Evolutionary conservation across 164 flowering plant genomes (phyloP), one percentile per base, ranked within the genome.

Genomic region (Litsea cubeba): DNA sequence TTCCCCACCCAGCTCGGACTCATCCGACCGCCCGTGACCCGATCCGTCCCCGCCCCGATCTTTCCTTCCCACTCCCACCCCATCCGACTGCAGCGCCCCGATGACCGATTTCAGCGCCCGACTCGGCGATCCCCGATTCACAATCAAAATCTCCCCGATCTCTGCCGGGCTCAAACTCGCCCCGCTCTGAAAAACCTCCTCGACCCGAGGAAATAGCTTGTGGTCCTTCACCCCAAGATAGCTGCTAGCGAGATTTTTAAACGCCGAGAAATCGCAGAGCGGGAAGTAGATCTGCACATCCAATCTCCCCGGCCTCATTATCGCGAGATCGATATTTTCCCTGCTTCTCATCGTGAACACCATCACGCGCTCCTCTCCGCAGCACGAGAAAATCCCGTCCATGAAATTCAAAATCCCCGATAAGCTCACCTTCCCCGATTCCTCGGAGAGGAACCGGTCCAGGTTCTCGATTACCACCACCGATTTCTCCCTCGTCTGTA

Each of bases 141-240:
- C 85, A 0, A 89, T 86, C 94, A 93, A 86, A 64, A 93, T 82
- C 79, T 89, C 97, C 1, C 97, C 88, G 71, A 93, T 86, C 80
- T 93, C 92, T 4, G 95, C 97, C 57, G 87, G 95, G 22, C 88
- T 87, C 62, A 91, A 49, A 24, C 85, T 82, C 62, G 84, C 85
- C 2, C 91, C 91, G 70, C 64, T 76, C 54, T 87, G 91, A 68
- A 93, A 87, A 3, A 85, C 80, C 80, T 91, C 97, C 70, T 93
- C 94, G 11, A 93, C 91, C 60, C 88, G 91, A 0, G 89, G 83
- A 70, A 93, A 93, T 15, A 91, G 86, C 77, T 87, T 91, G 80
- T 93, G 98, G 25, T 91, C 98, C 75, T 88, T 93, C 12, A 91
- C 50, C 22, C 97, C 98, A 40, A 93, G 76, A 74, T 91, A 88